Evolutionary conservation across 139 green algal species (phyloP), one percentile per base, ranked within the genome.

Genomic region (Coelastrella sp.): DNA sequence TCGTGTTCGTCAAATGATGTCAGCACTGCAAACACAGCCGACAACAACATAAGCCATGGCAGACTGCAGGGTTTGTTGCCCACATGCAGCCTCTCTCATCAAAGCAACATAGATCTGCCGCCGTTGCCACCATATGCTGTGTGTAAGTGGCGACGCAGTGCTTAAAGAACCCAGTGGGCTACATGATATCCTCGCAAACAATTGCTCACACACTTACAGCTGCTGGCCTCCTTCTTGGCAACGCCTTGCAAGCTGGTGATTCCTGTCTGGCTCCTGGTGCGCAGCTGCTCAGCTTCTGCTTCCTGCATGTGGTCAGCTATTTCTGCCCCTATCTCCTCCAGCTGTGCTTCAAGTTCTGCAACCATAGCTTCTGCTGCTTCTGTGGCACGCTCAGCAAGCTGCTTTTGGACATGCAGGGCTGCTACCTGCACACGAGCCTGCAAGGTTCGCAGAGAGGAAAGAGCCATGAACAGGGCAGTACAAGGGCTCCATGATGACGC

Each of bases 281-380:
- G 80, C 80, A 20, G 80, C 80, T 73, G 80, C 80, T 85, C 80
- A 7, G 80, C 80, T 47, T 85, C 80, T 54, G 80, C 80, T 56
- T 85, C 80, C 64, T 74, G n/a, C 85, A 90, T 90, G 73, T 90
- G 85, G 4, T 60, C 20, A 57, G 73, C 73, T 19, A 90, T 83
- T 22, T 90, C 85, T 61, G 71, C 85, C 3, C 74, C 85, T 6
- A 90, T 84, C 7, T 83, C 71, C 17, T 74, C 85, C 22, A 90
- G 73, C 73, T 90, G 85, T 10, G 73, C 73, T 19, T 83, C 19
- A 5, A 84, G 74, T 73, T 90, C 85, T 58, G 73, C 47, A 5
- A 75, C 85, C 10, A 59, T 56, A 11, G 56, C 85, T 7, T 57
- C 10, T 74, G 85, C 85, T 0, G 80, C 73, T 5, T 78, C 73